Conservation (phyloP, 306 rosid genomes). For the Arachis stenosperma region DNA sequence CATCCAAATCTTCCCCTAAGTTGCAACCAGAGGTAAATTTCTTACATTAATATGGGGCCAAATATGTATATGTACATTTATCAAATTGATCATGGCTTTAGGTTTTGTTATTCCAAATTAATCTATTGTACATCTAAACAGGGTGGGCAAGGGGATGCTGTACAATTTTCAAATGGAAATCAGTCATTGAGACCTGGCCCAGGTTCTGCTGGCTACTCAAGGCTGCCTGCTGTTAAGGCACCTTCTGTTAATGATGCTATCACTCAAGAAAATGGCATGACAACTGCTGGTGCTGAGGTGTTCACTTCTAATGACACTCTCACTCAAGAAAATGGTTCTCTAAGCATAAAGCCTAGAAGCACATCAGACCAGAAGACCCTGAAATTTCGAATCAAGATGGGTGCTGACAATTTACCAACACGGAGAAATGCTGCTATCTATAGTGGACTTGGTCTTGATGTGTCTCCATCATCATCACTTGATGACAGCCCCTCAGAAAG, state of each 20-base stretch:
- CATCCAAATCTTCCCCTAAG: constrained; percentile 50
- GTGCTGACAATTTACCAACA: constrained; percentile 67
- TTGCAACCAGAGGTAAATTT: constrained; percentile 50
- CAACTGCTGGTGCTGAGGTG: constrained; percentile 42
- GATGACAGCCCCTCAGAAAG: constrained; percentile 76
- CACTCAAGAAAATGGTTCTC: constrained; percentile 42
- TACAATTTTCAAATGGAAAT: constrained; percentile 50
- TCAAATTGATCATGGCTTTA: constrained; percentile 6
- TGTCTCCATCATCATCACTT: constrained; percentile 79
- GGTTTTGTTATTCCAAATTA: constrained; percentile 7
- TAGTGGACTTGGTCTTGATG: constrained; percentile 88
- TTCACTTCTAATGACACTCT: constrained; percentile 44
- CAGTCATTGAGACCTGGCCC: constrained; percentile 55
- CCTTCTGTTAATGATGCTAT: constrained; percentile 45
- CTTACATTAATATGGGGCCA: not conserved
- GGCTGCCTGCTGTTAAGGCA: constrained; percentile 50
- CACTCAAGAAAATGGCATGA: constrained; percentile 49
- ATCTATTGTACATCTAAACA: constrained; percentile 34
- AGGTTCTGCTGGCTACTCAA: constrained; percentile 54
- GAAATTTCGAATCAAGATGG: constrained; percentile 82
- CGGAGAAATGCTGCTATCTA: constrained; percentile 70
- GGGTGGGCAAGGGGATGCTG: constrained; percentile 54
- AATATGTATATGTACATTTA: not conserved
- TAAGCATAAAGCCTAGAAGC: constrained; percentile 45
- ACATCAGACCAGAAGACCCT: constrained; percentile 63